Percentiles rank a stretch among this genome's conserved stretches.
phyloP scores from a whole-genome alignment of 106 monocot genomes.

The Apostasia shenzhenica region DNA sequence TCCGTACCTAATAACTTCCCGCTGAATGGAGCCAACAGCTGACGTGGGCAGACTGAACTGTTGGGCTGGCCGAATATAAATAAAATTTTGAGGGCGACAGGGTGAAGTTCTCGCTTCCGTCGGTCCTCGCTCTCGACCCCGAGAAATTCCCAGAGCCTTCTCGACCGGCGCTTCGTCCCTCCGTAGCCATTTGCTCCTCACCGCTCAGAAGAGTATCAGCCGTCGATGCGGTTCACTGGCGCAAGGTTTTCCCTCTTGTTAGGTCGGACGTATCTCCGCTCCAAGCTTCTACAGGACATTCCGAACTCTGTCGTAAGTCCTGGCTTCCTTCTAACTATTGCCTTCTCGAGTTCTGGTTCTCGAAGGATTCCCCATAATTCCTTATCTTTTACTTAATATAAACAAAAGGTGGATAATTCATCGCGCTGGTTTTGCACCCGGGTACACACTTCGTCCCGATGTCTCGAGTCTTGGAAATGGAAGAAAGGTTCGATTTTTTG shows the following conservation, averaged over 20 bases:
- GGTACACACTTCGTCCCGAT: slow-evolving; percentile 9
- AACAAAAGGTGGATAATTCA: too few relatives aligned
- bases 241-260: slow-evolving; percentile 24
- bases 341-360: not conserved
- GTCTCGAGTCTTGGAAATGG: slow-evolving; percentile 16
- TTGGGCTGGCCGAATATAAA: too few relatives aligned
- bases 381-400: too few relatives aligned
- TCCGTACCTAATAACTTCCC: too few relatives aligned
- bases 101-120: too few relatives aligned
- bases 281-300: not conserved
- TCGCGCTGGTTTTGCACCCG: not conserved
- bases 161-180: too few relatives aligned
- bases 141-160: too few relatives aligned
- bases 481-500: slow-evolving; percentile 13
- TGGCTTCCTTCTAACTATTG: not conserved
- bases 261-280: slow-evolving; percentile 15
- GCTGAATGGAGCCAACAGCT: too few relatives aligned
- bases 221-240: slow-evolving; percentile 19
- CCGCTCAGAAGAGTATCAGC: not conserved
- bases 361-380: not conserved
- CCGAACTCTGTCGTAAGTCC: slow-evolving; percentile 11
- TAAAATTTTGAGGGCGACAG: too few relatives aligned
- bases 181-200: too few relatives aligned
- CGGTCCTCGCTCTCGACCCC: too few relatives aligned
- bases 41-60: too few relatives aligned